Evolutionary conservation across 208 protist genomes (phyloP), one percentile per base, ranked within the genome.

Genomic region (Acanthamoeba divionensis): DNA sequence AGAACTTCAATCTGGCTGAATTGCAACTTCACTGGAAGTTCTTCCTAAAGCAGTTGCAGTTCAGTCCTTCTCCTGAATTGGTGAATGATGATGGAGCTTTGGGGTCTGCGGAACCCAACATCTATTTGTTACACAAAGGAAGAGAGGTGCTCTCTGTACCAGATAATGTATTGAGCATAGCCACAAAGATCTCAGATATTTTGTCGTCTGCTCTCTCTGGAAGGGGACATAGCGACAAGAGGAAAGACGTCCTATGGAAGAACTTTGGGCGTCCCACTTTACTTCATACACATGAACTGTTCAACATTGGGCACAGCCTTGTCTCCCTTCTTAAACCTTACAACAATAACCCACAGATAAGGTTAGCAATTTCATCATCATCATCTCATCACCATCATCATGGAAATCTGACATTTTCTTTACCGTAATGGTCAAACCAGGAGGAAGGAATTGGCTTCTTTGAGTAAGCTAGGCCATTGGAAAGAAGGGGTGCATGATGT

Each of bases 21-120:
- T 48, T 79, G 18, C 67, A 79, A 10, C 38, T 79, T 5, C 67
- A 79, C 67, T 79, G 67, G 67, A 79, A 79, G 38, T 47, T 79
- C 7, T 24, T 79, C 26, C 55, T n/a, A 41, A 79, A 79, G 67
- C 67, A 79, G 13, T 48, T 79, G 67, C 67, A 33, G 36, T 41
- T 41, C 36, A 41, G 5, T 5, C 36, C 36, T 41, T 41, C 36
- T n/a, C n/a, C n/a, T n/a, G n/a, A n/a, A 41, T 41, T 41, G 36
- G 36, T 41, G 5, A 5, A 41, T 41, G 36, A 41, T 41, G 36
- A 41, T 41, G 36, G 5, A 41, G 36, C 36, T 41, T 5, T 41
- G 36, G 5, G 5, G 36, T 41, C 36, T 41, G 36, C 5, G 5
- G 36, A 41, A 41, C 36, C 5, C 36, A 41, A 41, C 36, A 5